Evolutionary conservation across 345 rosid species (phyloP).

Genomic region (Lepidium africanum): DNA sequence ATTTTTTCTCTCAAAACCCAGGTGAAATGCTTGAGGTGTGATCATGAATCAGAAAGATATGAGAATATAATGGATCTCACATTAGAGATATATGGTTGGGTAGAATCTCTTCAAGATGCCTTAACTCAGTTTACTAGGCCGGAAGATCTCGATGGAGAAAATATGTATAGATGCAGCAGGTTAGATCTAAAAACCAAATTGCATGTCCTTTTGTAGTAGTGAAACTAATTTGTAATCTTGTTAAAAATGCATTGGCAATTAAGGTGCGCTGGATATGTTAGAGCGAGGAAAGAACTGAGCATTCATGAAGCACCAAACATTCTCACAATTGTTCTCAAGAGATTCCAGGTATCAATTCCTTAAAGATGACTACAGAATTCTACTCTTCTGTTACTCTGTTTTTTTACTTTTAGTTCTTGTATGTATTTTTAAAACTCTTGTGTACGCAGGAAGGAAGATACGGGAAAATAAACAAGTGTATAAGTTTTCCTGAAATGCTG

Average conservation of each 20-base stretch:
- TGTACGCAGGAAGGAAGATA: slow-evolving; percentile 64
- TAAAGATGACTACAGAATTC: neutral
- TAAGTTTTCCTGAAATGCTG: slow-evolving; percentile 75
- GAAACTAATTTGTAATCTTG: neutral
- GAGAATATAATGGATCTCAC: slow-evolving; percentile 89
- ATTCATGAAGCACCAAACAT: slow-evolving; percentile 83
- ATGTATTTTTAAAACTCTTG: neutral
- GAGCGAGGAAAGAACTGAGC: slow-evolving; percentile 70
- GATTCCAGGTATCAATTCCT: slow-evolving; percentile 57
- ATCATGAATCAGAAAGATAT: slow-evolving; percentile 69
- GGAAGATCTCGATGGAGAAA: slow-evolving; percentile 84
- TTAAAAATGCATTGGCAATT: neutral
- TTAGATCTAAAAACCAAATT: slow-evolving; percentile 14
- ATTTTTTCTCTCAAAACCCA: slow-evolving; percentile 14
- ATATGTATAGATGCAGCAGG: slow-evolving; percentile 92
- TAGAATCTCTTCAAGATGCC: slow-evolving; percentile 75
- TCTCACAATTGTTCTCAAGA: slow-evolving; percentile 79
- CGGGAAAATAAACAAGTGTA: slow-evolving; percentile 70
- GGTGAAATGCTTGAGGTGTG: slow-evolving; percentile 77
- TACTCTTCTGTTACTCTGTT: neutral
- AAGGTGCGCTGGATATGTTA: slow-evolving; percentile 76
- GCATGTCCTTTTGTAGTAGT: neutral
- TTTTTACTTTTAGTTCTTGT: neutral
- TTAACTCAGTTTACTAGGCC: slow-evolving; percentile 72
- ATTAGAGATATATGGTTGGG: slow-evolving; percentile 77